Percentiles rank a stretch among this genome's conserved stretches.
Conservation (phyloP, 345 rosid species). For the Garcia nutans region DNA sequence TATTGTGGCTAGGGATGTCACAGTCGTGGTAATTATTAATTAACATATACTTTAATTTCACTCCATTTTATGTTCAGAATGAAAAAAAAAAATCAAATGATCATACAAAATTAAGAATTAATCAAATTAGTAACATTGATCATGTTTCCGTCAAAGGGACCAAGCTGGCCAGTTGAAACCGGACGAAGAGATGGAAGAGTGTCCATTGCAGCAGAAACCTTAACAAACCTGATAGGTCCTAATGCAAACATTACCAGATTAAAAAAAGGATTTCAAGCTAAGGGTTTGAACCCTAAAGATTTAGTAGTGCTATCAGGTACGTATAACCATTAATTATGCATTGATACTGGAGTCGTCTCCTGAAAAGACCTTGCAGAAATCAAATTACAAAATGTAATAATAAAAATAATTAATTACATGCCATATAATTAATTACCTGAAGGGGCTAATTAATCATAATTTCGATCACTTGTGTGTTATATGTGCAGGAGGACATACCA, state of each 20-base stretch:
- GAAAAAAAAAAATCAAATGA: neutral
- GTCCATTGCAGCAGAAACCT: conserved; percentile 35
- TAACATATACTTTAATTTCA: neutral
- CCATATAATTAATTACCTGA: no score
- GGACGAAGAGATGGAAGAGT: conserved; percentile 71
- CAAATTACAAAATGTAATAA: no score
- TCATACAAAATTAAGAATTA: no score
- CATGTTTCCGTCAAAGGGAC: conserved; percentile 39
- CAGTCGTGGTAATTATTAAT: conserved; percentile 36
- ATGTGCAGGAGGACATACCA: conserved; percentile 55
- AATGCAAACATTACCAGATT: conserved; percentile 35
- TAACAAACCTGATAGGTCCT: conserved; percentile 37
- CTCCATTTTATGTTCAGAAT: neutral
- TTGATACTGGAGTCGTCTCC: neutral
- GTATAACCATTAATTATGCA: neutral
- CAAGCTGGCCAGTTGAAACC: conserved; percentile 49
- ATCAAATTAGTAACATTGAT: neutral
- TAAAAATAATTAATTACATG: no score
- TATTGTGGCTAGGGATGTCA: conserved; percentile 60
- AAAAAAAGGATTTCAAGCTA: conserved; percentile 25
- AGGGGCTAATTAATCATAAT: neutral
- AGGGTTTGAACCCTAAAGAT: conserved; percentile 51
- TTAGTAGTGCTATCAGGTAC: conserved; percentile 61
- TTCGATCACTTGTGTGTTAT: neutral
- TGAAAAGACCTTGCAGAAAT: no score